These are phyloP conservation scores for Lolium rigidum DNA, from an alignment of 176 grass and related monocot genomes.

Conservation along the genomic window DNA sequence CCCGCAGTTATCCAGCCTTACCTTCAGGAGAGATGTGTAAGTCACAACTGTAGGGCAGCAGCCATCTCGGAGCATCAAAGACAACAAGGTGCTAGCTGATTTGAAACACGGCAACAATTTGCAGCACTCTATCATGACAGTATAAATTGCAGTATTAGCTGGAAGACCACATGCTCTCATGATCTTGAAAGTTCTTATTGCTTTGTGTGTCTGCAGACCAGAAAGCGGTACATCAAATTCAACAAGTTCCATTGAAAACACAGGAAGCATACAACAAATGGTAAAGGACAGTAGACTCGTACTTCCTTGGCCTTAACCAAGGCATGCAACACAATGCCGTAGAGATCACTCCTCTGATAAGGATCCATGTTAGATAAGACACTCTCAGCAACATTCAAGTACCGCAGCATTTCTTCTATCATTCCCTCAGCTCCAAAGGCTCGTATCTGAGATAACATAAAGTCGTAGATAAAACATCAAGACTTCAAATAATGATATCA, in stretches of 20 bases:
- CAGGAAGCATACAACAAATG: slow-evolving; percentile 16
- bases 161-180: slow-evolving; percentile 68
- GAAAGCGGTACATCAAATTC: slow-evolving; percentile 33
- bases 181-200: slow-evolving; percentile 72
- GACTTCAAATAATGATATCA: slow-evolving; percentile 14
- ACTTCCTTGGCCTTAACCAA: slow-evolving; percentile 75
- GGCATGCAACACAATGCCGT: slow-evolving; percentile 61
- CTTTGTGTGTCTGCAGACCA: slow-evolving; percentile 58
- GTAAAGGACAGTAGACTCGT: slow-evolving; percentile 38
- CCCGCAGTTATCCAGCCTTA: slow-evolving; percentile 19
- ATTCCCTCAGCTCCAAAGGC: slow-evolving; percentile 90
- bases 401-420: slow-evolving; percentile 84
- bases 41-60: slow-evolving; percentile 56
- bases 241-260: neutral
- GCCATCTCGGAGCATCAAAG: slow-evolving; percentile 83
- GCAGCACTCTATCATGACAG: slow-evolving; percentile 85
- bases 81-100: slow-evolving; percentile 69
- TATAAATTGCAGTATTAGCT: slow-evolving; percentile 65
- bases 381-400: slow-evolving; percentile 82
- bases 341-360: slow-evolving; percentile 73
- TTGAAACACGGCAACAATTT: slow-evolving; percentile 57
- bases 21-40: slow-evolving; percentile 68
- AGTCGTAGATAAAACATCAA: slow-evolving; percentile 24
- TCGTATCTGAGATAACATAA: slow-evolving; percentile 63
- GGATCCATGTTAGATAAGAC: slow-evolving; percentile 54